Percentiles rank a stretch among this genome's conserved stretches.
phyloP scores from a whole-genome alignment of 148 eudicot species.

The Agrostemma githago region DNA sequence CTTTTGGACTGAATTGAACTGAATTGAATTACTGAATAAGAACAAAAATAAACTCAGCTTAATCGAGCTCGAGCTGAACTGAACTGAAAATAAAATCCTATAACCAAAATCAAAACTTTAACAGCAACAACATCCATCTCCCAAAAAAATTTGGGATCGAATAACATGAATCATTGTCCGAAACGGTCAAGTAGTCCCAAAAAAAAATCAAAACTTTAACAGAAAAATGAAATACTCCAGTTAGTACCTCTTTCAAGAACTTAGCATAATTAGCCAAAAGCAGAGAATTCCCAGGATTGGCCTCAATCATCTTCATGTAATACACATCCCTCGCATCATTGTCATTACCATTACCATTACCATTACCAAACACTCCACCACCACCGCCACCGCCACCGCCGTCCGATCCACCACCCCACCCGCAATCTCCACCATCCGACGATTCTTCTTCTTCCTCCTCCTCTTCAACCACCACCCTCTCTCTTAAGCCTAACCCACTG shows the following conservation, averaged over 20 bases:
- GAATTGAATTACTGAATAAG: too few relatives aligned
- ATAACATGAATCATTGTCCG: too few relatives aligned
- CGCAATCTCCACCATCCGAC: slow-evolving; percentile 19
- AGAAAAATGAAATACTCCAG: neutral
- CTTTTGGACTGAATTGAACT: too few relatives aligned
- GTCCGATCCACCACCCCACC: slow-evolving; percentile 22
- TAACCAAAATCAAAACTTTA: too few relatives aligned
- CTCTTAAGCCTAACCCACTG: slow-evolving; percentile 25
- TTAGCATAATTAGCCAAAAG: slow-evolving; percentile 49
- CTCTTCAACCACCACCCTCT: slow-evolving; percentile 15
- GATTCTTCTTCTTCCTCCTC: slow-evolving; percentile 14
- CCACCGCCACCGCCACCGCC: slow-evolving; percentile 28
- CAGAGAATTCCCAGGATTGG: slow-evolving; percentile 54
- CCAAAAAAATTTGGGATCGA: too few relatives aligned
- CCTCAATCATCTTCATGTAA: slow-evolving; percentile 53
- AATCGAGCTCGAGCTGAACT: too few relatives aligned
- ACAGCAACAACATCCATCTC: too few relatives aligned
- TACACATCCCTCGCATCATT: slow-evolving; percentile 34
- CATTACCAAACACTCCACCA: slow-evolving; percentile 14
- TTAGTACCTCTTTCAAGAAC: slow-evolving; percentile 51
- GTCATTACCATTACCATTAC: slow-evolving; percentile 21
- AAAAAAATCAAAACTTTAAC: neutral
- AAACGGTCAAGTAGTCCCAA: too few relatives aligned
- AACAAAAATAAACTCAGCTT: too few relatives aligned
- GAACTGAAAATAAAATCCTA: too few relatives aligned